A percentile compares a stretch with the other conserved stretches of the same genome.
These are phyloP conservation scores for Pseudopithomyces maydicus DNA, from an alignment of 2,329 filamentous ascomycete genomes.

Conservation along the genomic window DNA sequence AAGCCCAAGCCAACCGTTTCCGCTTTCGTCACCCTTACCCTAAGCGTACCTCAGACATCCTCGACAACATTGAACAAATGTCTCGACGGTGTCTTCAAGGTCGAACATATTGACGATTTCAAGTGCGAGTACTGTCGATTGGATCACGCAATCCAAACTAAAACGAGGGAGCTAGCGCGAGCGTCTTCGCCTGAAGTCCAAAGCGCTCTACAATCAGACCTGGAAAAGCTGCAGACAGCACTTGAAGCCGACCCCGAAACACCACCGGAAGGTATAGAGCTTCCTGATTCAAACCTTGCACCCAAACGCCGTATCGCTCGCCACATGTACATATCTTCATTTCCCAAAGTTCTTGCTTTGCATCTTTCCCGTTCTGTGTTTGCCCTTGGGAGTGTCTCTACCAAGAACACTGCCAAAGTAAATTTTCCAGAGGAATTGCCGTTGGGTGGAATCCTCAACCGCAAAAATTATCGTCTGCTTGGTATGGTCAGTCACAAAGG, in stretches of 20 bases:
- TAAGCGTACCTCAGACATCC: constrained; percentile 82
- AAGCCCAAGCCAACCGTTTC: constrained; percentile 83
- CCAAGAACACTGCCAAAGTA: constrained; percentile 94
- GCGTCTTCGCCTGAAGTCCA: constrained; percentile 43
- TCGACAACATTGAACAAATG: constrained; percentile 84
- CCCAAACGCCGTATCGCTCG: constrained; percentile 85
- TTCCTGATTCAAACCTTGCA: constrained; percentile 75
- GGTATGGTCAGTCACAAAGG: constrained; percentile 93
- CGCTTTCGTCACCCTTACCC: constrained; percentile 87
- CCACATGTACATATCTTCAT: constrained; percentile 83
- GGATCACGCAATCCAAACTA: constrained; percentile 72
- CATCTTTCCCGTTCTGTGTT: constrained; percentile 95
- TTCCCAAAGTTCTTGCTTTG: constrained; percentile 88
- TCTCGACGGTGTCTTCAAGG: constrained; percentile 92
- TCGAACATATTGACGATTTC: constrained; percentile 95
- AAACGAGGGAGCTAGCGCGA: constrained; percentile 64
- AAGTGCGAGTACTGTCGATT: constrained; percentile 92
- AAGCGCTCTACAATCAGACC: constrained; percentile 60
- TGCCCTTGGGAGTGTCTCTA: constrained; percentile 74
- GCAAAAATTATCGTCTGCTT: constrained; percentile 81
- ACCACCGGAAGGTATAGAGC: constrained; percentile 70
- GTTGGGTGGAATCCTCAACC: constrained; percentile 77
- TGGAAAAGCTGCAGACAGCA: constrained; percentile 69
- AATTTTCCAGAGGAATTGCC: constrained; percentile 86
- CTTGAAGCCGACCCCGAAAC: constrained; percentile 83